Base-by-base conservation (phyloP, 148 eudicot species). In the Bassia scoparia region DNA sequence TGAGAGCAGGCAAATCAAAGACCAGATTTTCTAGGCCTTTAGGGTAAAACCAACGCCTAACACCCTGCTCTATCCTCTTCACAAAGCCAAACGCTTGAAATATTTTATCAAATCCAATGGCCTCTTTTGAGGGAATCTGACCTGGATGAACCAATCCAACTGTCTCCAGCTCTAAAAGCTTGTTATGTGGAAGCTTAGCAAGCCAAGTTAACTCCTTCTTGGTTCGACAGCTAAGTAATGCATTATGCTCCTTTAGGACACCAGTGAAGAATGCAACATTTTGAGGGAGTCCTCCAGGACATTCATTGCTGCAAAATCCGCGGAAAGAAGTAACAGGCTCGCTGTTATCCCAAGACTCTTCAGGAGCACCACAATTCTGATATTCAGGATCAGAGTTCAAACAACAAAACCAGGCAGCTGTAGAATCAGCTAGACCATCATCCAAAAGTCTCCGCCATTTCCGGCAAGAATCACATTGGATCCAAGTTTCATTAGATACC, bases 331-430 rank as follows among this genome's bases (percentile, higher is more conserved):
- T 91, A 37, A 94, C 79, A 18, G 84, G 77, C 38, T 85, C 80
- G 70, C 62, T 73, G 61, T 52, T 41, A 74, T 88, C 88, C 88
- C 88, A 88, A 63, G 93, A 73, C 82, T 91, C 98, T 85, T 91
- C 91, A 53, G 96, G 87, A 77, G 72, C 82, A 70, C 71, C 75
- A 77, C 98, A 94, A 73, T 84, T 86, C 84, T 80, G 87, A 78
- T 79, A 76, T 43, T 77, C 76, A 1, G 89, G 87, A 64, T 94
- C 91, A 72, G 81, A 72, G 74, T 89, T 94, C 96, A 94, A 85
- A 81, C 98, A 88, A 83, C 98, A 94, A 86, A 94, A 94, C 98
- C 98, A 94, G 55, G 85, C 86, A 69, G 85, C 72, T 8, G 81
- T 71, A 44, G 86, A 63, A 77, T 81, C 83, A 69, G 88, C 80